A percentile compares a stretch with the other conserved stretches of the same genome.
Evolutionary conservation across 257 asterid species (phyloP).

Genomic region (Voacanga thouarsii): DNA sequence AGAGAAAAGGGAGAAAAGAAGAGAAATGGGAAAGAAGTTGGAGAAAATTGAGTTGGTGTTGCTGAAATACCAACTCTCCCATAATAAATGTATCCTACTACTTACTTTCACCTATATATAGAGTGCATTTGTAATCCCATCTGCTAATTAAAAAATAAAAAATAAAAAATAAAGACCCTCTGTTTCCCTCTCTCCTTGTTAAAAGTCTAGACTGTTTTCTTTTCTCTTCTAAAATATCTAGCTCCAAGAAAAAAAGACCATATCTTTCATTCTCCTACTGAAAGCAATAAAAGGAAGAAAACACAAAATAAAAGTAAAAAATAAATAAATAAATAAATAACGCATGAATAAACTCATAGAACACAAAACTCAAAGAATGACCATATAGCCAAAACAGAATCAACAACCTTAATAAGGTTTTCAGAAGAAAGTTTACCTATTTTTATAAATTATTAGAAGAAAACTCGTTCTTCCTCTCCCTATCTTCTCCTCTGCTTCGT

Average conservation of each 20-base stretch:
- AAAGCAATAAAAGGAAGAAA: too few species aligned
- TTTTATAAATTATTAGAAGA: background rate
- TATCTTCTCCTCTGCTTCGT: background rate
- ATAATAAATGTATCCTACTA: background rate
- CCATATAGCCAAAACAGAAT: background rate
- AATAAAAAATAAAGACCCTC: background rate
- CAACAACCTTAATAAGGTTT: background rate
- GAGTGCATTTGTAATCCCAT: background rate
- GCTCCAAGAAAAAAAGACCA: background rate
- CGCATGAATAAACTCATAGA: background rate
- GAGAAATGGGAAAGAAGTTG: background rate
- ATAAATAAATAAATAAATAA: background rate
- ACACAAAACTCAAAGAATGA: background rate
- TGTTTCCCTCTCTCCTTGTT: background rate
- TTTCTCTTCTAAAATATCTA: background rate
- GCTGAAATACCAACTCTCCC: background rate
- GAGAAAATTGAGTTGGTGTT: background rate
- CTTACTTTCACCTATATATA: background rate
- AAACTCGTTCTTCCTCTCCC: background rate
- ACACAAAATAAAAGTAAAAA: too few species aligned
- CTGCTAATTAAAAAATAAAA: background rate
- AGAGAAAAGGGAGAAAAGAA: background rate
- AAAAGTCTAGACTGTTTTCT: background rate
- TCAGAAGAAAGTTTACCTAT: constrained; percentile 5
- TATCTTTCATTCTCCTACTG: too few species aligned